Evolutionary conservation across 176 grass and related monocot genomes (phyloP).

Genomic region (Cymbopogon citratus): DNA sequence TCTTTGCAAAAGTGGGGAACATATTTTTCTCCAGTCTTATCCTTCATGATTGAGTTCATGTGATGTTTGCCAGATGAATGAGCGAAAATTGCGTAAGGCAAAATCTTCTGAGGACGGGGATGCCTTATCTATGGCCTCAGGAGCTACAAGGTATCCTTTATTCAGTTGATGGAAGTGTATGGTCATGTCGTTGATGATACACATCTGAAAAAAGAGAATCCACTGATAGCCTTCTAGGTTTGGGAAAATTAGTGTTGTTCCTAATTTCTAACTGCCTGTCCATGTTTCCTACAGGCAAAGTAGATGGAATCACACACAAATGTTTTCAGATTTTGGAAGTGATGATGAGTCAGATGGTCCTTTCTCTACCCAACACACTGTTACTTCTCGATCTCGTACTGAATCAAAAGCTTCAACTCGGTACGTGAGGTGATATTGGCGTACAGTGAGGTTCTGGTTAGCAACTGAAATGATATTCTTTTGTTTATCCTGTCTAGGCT

Average conservation of each 20-base stretch:
- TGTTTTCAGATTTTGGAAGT: constrained; percentile 93
- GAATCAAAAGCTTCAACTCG: constrained; percentile 65
- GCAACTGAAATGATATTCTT: constrained; percentile 8
- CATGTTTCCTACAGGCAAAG: constrained; percentile 55
- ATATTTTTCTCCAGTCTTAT: background rate
- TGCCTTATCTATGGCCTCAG: constrained; percentile 41
- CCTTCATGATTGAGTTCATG: background rate
- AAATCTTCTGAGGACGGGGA: constrained; percentile 70
- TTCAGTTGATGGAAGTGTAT: background rate
- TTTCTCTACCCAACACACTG: constrained; percentile 23
- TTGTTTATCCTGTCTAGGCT: constrained; percentile 43
- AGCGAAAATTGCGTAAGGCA: constrained; percentile 66
- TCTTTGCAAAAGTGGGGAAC: background rate
- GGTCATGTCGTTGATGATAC: constrained; percentile 1
- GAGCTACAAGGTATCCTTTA: constrained; percentile 67
- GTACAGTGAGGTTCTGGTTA: background rate
- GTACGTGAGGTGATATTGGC: constrained; percentile 35
- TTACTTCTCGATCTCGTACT: constrained; percentile 39
- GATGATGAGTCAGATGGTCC: constrained; percentile 43
- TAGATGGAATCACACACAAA: constrained; percentile 88
- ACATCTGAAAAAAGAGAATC: background rate
- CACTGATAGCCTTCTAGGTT: background rate
- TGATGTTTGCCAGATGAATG: constrained; percentile 54
- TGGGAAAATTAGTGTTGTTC: background rate
- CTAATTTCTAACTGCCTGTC: background rate